These are phyloP conservation scores for Daedaleopsis nitida DNA, from an alignment of 768 basidiomycete genomes.

Conservation along the genomic window DNA sequence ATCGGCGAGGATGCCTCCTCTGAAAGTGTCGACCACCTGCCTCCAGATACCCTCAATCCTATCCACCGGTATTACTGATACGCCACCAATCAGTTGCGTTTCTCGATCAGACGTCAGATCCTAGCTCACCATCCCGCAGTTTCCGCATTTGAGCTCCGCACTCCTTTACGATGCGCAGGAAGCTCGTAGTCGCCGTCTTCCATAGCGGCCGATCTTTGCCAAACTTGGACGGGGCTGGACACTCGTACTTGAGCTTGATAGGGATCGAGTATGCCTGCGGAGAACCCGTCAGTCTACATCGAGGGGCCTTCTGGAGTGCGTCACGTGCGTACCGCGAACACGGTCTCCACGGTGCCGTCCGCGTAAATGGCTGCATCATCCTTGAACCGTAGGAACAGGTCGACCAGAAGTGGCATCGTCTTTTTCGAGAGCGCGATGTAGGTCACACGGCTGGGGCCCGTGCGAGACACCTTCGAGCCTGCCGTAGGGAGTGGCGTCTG, in stretches of 20 bases:
- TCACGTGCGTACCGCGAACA: conserved; percentile 61
- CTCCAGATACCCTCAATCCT: conserved; percentile 84
- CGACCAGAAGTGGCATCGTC: conserved; percentile 80
- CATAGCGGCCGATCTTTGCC: conserved; percentile 88
- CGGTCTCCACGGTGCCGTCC: conserved; percentile 83
- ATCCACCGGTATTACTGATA: conserved; percentile 53
- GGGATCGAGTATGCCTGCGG: conserved; percentile 84
- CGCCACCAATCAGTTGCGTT: conserved; percentile 22
- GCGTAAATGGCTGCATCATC: conserved; percentile 62
- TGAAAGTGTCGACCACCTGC: conserved; percentile 78
- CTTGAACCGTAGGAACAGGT: conserved; percentile 74
- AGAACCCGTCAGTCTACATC: background rate
- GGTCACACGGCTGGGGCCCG: conserved; percentile 61
- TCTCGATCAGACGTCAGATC: background rate
- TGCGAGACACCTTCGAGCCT: conserved; percentile 32
- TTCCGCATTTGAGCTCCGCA: conserved; percentile 53
- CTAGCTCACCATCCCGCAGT: conserved; percentile 51
- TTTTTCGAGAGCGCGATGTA: conserved; percentile 91
- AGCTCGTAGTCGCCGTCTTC: conserved; percentile 90
- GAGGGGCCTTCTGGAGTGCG: background rate
- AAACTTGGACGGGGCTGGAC: conserved; percentile 85
- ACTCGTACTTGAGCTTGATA: conserved; percentile 93
- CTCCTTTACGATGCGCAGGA: conserved; percentile 73
- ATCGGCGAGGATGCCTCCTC: conserved; percentile 81
- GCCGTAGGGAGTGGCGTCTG: conserved; percentile 26